These are phyloP conservation scores for carrot (Daucus carota) DNA, from an alignment of 129 eudicot species.

Conservation along the genomic window DH1_v3.0 NC_030383.2:42424001-42424500, in stretches of 20 bases:
- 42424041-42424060: neutral
- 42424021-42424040: neutral
- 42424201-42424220: neutral
- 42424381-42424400: conserved; percentile 17
- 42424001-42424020: too few species aligned
- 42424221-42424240: neutral
- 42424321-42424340: neutral
- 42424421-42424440: conserved; percentile 46
- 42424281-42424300: neutral
- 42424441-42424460: conserved; percentile 44
- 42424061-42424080: neutral
- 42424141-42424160: neutral
- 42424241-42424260: neutral
- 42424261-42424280: neutral
- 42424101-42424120: neutral
- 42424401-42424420: conserved; percentile 39
- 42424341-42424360: neutral
- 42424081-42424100: neutral
- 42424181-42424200: neutral
- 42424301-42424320: neutral
- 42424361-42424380: neutral
- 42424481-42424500: conserved; percentile 23
- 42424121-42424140: neutral
- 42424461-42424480: conserved; percentile 11
- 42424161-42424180: neutral